Evolutionary conservation across 192 early-diverging fungal species (phyloP).

Genomic region (Bifiguratus adelaidae): DNA sequence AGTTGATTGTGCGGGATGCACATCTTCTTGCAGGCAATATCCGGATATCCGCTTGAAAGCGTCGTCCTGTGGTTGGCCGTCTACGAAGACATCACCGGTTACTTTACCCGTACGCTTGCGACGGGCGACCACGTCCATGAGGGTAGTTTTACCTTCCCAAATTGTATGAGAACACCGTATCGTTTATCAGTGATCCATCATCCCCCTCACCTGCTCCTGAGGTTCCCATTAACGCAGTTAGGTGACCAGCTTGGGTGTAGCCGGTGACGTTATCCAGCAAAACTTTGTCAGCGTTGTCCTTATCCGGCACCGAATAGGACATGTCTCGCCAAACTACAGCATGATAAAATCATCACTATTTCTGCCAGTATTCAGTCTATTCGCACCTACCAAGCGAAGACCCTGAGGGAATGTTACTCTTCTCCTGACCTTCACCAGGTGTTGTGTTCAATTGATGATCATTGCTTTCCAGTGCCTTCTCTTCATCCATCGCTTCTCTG

Average conservation of each 20-base stretch:
- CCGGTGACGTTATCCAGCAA: constrained; percentile 66
- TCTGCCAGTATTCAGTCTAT: too few relatives aligned
- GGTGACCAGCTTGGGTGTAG: constrained; percentile 56
- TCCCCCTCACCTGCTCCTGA: constrained; percentile 91
- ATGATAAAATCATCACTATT: too few relatives aligned
- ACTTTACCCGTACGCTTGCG: constrained; percentile 19
- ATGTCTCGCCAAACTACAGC: too few relatives aligned
- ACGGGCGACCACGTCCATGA: constrained; percentile 15
- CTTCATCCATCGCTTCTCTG: too few relatives aligned
- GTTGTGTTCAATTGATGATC: too few relatives aligned
- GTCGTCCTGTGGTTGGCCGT: constrained; percentile 30
- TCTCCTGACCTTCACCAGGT: too few relatives aligned
- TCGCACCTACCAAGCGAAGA: too few relatives aligned
- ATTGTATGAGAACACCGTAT: too few relatives aligned
- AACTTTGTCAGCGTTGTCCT: constrained; percentile 38
- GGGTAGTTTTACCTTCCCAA: constrained; percentile 5
- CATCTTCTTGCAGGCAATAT: constrained; percentile 91
- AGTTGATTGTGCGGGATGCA: constrained; percentile 74
- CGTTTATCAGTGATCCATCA: too few relatives aligned
- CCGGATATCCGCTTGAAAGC: constrained; percentile 44
- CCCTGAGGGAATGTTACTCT: too few relatives aligned
- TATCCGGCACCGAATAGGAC: too few relatives aligned
- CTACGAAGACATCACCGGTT: constrained; percentile 40
- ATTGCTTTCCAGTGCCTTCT: too few relatives aligned
- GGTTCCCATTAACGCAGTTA: constrained; percentile 87